Base-by-base conservation (phyloP, 257 asterid species). In the Przewalskia tangutica region DNA sequence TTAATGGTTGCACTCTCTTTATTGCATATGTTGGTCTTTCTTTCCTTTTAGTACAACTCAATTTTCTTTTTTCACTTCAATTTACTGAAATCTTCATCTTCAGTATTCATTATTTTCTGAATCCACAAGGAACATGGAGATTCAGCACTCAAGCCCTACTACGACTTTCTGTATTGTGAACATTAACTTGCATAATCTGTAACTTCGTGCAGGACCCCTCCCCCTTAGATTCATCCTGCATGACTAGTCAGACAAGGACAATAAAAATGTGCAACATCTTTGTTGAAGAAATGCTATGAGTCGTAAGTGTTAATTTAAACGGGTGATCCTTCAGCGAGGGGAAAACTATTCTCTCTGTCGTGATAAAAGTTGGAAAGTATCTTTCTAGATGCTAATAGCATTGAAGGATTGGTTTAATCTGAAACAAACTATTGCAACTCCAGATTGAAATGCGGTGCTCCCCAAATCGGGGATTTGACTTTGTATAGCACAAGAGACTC, bases 371-470 rank as follows among this genome's bases (percentile, higher is more conserved):
- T 44, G 58, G 78, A 44, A 42, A 70, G 58, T 44, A 20, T 44
- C 58, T 18, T 70, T 44, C 16, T 44, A 48, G 11, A 70, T 44
- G 56, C 78, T 70, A 44, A 48, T n/a, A 70, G 38, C 38, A 70
- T 70, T 56, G 89, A 86, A 77, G 82, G 85, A 80, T 84, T 86
- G 42, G 84, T 84, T 38, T 87, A 87, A 85, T 81, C 36, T 18
- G 36, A 64, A 7, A 81, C 66, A 32, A 71, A 46, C 78, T 71
- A 10, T 46, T 40, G 82, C 71, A 34, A 62, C 81, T 62, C 62
- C 78, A 48, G 48, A 50, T 80, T 8, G 77, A 6, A 38, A n/a
- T n/a, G 44, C 10, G 54, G 18, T 18, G 84, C 12, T 3, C 51
- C 81, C 68, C n/a, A 80, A 4, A 59, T 32, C 7, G 54, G 50